Conservation (phyloP, 257 asterid species). For the Solanum tarijense region DNA sequence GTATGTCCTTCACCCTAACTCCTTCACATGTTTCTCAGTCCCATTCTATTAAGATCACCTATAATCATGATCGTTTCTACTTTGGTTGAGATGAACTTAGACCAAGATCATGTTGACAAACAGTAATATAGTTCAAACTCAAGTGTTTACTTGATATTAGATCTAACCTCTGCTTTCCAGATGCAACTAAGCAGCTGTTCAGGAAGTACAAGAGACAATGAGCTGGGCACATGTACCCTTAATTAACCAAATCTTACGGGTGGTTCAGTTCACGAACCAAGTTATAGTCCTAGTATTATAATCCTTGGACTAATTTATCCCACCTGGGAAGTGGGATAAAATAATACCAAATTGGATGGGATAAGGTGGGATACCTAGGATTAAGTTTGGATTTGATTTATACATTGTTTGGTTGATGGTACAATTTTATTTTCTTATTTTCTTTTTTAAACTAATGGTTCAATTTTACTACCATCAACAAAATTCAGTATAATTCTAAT, state of each 20-base stretch:
- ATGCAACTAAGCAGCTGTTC: neutral
- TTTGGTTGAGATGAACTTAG: neutral
- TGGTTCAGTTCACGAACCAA: neutral
- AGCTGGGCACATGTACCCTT: neutral
- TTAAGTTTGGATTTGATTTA: neutral
- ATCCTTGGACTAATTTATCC: neutral
- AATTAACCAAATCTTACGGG: neutral
- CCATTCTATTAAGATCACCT: neutral
- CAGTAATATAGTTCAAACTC: neutral
- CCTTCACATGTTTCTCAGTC: neutral
- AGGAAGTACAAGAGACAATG: neutral
- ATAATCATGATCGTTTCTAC: neutral
- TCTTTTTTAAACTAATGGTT: neutral
- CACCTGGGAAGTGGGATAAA: neutral
- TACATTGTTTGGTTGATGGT: neutral
- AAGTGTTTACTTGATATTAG: neutral
- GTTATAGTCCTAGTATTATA: neutral
- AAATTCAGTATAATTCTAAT: neutral
- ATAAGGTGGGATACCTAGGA: neutral
- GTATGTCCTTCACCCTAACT: neutral
- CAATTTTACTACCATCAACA: neutral
- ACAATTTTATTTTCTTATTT: neutral
- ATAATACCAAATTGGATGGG: neutral
- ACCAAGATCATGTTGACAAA: neutral
- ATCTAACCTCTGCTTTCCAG: neutral